These are phyloP conservation scores for Phytophthora pinifolia DNA, from an alignment of 352 stramenopile genomes.

Conservation along the genomic window DNA sequence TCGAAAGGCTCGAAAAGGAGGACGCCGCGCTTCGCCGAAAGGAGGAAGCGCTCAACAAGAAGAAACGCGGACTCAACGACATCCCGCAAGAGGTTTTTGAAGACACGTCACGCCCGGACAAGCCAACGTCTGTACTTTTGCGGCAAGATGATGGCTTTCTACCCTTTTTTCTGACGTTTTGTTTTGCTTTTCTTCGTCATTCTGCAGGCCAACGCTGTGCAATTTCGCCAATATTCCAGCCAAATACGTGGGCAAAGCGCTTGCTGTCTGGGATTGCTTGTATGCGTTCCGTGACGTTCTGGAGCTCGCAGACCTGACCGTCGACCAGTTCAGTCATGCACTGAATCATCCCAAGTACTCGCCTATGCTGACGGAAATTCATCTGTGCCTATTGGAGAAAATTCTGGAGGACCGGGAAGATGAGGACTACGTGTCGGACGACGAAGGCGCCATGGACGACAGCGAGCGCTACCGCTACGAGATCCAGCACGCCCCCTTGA, in stretches of 20 bases:
- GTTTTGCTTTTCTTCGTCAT: too few relatives aligned
- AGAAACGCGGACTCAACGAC: constrained; percentile 62
- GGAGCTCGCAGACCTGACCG: constrained; percentile 52
- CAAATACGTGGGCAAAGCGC: constrained; percentile 48
- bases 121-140: constrained; percentile 58
- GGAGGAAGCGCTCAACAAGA: constrained; percentile 84
- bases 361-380: constrained; percentile 66
- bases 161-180: constrained; percentile 2
- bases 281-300: constrained; percentile 72
- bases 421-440: constrained; percentile 86
- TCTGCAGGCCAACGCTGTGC: constrained; percentile 50
- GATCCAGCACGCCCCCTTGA: constrained; percentile 76
- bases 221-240: constrained; percentile 50
- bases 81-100: constrained; percentile 42
- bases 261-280: constrained; percentile 81
- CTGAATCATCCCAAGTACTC: constrained; percentile 48
- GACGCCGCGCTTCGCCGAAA: constrained; percentile 72
- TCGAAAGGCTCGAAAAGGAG: constrained; percentile 89
- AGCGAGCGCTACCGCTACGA: constrained; percentile 80
- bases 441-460: constrained; percentile 81
- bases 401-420: constrained; percentile 82
- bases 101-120: constrained; percentile 39
- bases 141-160: neutral
- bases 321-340: constrained; percentile 66
- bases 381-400: constrained; percentile 85